Evolutionary conservation across 2,329 filamentous ascomycete genomes (phyloP).

Genomic region (Tolypocladium tundrense): DNA sequence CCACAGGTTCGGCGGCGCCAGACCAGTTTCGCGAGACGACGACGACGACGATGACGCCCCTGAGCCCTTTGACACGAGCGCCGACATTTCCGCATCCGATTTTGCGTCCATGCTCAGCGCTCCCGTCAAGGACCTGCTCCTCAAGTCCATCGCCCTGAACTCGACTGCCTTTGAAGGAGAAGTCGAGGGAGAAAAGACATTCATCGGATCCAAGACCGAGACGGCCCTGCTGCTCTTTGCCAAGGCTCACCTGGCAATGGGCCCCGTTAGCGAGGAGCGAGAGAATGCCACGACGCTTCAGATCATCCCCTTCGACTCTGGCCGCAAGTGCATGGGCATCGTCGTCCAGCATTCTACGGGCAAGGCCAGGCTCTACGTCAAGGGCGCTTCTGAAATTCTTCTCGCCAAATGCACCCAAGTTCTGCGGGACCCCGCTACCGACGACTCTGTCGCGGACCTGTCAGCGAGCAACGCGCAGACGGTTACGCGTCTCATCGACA

Average conservation of each 20-base stretch:
- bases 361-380: constrained; percentile 46
- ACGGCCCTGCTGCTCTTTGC: constrained; percentile 64
- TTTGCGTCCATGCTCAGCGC: constrained; percentile 34
- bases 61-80: constrained; percentile 13
- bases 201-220: constrained; percentile 71
- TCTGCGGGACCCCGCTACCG: constrained; percentile 36
- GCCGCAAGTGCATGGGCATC: constrained; percentile 61
- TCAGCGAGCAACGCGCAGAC: constrained; percentile 42
- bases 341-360: constrained; percentile 42
- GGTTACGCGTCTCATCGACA: constrained; percentile 59
- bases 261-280: constrained; percentile 52
- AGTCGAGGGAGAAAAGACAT: constrained; percentile 53
- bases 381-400: constrained; percentile 57
- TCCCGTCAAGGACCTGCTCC: constrained; percentile 40
- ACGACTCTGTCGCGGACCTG: constrained; percentile 31
- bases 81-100: constrained; percentile 33
- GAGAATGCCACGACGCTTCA: constrained; percentile 50
- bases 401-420: constrained; percentile 43
- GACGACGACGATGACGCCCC: constrained; percentile 14
- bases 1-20: constrained; percentile 41
- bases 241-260: constrained; percentile 56
- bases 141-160: constrained; percentile 53
- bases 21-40: constrained; percentile 11
- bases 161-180: constrained; percentile 71
- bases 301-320: constrained; percentile 66